Conservation (phyloP, 2,329 filamentous ascomycete genomes). For the Aspergillus luchuensis region DNA sequence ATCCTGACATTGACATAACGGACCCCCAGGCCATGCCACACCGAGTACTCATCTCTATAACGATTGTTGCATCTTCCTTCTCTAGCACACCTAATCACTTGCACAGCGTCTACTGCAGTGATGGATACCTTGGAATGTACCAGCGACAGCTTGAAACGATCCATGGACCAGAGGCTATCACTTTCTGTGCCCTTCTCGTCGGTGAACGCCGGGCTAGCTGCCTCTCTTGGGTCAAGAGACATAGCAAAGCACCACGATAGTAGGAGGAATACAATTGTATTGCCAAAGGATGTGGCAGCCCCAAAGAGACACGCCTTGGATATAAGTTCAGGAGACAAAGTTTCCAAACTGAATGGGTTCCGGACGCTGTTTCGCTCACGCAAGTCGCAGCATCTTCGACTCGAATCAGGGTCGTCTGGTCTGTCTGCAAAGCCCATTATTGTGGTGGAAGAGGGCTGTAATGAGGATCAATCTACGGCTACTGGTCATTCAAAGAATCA, state of each 20-base stretch:
- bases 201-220: neutral
- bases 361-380: conserved; percentile 22
- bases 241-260: neutral
- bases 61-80: neutral
- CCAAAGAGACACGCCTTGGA: neutral
- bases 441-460: neutral
- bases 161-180: neutral
- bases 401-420: neutral
- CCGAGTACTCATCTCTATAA: neutral
- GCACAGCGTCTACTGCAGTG: neutral
- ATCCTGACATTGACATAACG: conserved; percentile 2
- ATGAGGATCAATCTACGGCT: neutral
- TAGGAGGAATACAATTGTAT: neutral
- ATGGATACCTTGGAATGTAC: neutral
- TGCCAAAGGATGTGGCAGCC: neutral
- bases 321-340: conserved; percentile 2
- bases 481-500: neutral
- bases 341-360: conserved; percentile 20
- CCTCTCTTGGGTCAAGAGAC: neutral
- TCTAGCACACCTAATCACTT: neutral
- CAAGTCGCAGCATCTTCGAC: conserved; percentile 14
- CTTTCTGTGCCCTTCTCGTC: neutral
- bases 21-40: neutral
- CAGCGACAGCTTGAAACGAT: neutral
- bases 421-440: neutral